Evolutionary conservation across 441 rosid genomes (phyloP).

Genomic region (Brassica hybrid): DNA sequence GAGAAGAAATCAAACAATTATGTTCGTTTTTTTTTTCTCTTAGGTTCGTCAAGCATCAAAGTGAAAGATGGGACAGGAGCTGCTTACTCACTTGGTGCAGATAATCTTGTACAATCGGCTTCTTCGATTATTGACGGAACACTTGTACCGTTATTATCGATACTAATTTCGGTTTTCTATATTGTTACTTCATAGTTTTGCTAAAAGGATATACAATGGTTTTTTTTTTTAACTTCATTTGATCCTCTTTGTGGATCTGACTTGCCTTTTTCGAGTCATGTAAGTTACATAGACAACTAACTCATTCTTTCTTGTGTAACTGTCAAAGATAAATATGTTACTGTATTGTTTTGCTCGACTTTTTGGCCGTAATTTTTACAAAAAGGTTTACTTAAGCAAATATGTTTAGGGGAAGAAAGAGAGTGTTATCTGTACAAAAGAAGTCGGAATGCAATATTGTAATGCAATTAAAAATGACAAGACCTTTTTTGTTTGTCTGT

Average conservation of each 20-base stretch:
- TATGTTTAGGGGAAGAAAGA: not conserved
- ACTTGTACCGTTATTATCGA: slow-evolving; percentile 44
- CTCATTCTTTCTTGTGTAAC: slow-evolving; percentile 36
- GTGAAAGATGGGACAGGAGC: slow-evolving; percentile 61
- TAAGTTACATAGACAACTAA: slow-evolving; percentile 30
- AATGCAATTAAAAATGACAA: not conserved
- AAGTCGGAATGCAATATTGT: not conserved
- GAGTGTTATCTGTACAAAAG: not conserved
- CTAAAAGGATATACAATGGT: not conserved
- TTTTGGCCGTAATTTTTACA: not conserved
- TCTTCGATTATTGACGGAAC: slow-evolving; percentile 42
- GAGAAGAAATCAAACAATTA: slow-evolving; percentile 1
- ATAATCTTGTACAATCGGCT: slow-evolving; percentile 45
- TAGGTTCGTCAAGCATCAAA: slow-evolving; percentile 80
- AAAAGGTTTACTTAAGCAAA: not conserved
- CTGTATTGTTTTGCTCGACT: slow-evolving; percentile 3
- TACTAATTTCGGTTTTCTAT: slow-evolving; percentile 49
- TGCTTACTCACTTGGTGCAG: slow-evolving; percentile 55
- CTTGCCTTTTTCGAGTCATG: slow-evolving; percentile 11
- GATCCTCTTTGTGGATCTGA: not conserved
- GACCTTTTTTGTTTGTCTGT: not conserved
- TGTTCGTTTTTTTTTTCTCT: not conserved
- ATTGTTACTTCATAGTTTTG: slow-evolving; percentile 47
- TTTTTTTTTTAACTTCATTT: not conserved
- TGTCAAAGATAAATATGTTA: slow-evolving; percentile 15